Evolutionary conservation across 202 grass and related monocot species (phyloP), one percentile per base, ranked within the genome.

Genomic region (Eragrostis tef): DNA sequence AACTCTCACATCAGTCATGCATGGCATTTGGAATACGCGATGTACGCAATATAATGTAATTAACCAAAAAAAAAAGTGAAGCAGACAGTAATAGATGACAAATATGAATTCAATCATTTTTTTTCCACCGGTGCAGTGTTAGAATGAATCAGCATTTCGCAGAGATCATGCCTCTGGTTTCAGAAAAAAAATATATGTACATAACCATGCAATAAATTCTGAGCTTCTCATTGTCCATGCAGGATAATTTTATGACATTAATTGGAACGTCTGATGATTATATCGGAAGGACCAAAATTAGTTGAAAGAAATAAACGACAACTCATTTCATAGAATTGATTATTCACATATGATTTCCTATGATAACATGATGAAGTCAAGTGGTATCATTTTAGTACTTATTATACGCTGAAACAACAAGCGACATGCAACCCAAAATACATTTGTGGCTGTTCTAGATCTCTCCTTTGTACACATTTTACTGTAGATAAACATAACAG

Each of bases 311-410:
- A 60, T 0, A 41, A 20, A 20, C 74, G 9, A 11, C 11, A 39
- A 59, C 41, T 13, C 45, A 26, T 44, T 62, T 43, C 57, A 25
- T 9, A 60, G 21, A 60, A 26, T 60, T 0, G 25, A 6, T 1
- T 60, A 4, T 34, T 50, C 67, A 52, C 52, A 74, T 34, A 63
- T 2, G 11, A 6, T 11, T 12, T 78, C 17, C 13, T 21, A 69
- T 74, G 5, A 73, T 74, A 51, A 67, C 44, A 80, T 67, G 45
- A 65, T 73, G 41, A 88, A 75, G 67, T 60, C 9, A 58, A 72
- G 60, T 43, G 29, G 42, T 74, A 34, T 67, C 25, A 15, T 17
- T 3, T 63, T 39, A 17, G 11, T 49, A 41, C 7, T 29, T 56
- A 21, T 29, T 56, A 21, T 50, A 25, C 31, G 39, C 51, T 54